Base-by-base conservation (phyloP, 1,284 basidiomycete species). In the Irpex rosettiformis region DNA sequence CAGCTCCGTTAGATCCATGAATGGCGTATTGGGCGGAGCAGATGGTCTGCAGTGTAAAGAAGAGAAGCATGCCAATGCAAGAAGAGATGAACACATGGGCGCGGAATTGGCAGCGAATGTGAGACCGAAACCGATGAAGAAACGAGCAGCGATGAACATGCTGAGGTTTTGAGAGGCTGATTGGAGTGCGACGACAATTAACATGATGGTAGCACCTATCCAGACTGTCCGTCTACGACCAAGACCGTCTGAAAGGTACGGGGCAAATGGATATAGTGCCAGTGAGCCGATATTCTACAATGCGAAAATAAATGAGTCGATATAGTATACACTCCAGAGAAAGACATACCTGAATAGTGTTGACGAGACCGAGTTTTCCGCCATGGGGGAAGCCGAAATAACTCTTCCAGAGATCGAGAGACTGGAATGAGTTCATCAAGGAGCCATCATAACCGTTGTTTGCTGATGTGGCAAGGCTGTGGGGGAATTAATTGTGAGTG, bases 111-210 rank as follows among this genome's bases (percentile, higher is more conserved):
- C 82, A 58, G 87, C 88, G 67, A 91, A 89, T 6, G 86, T 85
- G 51, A 90, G 76, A 58, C 91, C 91, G 68, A 91, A 90, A 55
- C 91, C 91, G 64, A 93, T 88, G 61, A 91, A 73, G 77, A 89
- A 89, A 63, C 88, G 82, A 68, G 88, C 84, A 61, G 85, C 87
- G 64, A 93, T 89, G 75, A 93, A 94, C 88, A 91, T 91, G 65
- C 82, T 81, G 24, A 91, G 80, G 58, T 83, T 88, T 61, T 85
- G 80, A 37, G 88, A 76, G n/a, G 86, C 85, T 2, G 85, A 84
- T 66, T 91, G 89, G 30, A 91, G 60, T 24, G 80, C 85, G n/a
- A 84, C 86, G 47, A 80, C 86, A 56, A 83, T 72, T 56, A 80
- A 78, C 84, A 90, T 89, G 66, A 87, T 80, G 4, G 66, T 30